Evolutionary conservation across 2,329 filamentous ascomycete species (phyloP).

Genomic region (Trichophyton schoenleinii): DNA sequence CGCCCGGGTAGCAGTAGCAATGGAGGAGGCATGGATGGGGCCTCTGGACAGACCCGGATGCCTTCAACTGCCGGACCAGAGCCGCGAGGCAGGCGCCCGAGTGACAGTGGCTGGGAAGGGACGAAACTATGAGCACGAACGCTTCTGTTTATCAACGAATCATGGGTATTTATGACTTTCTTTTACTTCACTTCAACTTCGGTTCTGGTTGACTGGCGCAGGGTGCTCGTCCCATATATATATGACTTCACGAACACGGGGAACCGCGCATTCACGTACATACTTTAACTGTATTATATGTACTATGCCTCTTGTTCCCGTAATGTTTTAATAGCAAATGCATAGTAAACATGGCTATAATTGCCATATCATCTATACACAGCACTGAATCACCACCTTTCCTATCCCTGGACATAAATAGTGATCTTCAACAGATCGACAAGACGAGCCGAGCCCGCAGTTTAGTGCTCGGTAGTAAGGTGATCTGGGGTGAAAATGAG

Average conservation of each 20-base stretch:
- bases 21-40: slow-evolving; percentile 6
- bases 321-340: background rate
- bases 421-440: background rate
- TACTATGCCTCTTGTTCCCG: background rate
- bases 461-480: background rate
- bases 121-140: slow-evolving; percentile 22
- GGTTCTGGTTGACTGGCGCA: background rate
- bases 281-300: background rate
- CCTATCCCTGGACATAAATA: background rate
- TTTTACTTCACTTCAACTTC: background rate
- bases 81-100: slow-evolving; percentile 23
- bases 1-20: slow-evolving; percentile 11
- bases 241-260: background rate
- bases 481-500: background rate
- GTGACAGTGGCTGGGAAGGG: slow-evolving; percentile 31
- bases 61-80: background rate
- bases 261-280: background rate
- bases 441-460: background rate
- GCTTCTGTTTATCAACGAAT: background rate
- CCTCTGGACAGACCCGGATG: slow-evolving; percentile 17
- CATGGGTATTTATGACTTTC: background rate
- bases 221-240: background rate
- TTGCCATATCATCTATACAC: background rate
- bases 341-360: background rate
- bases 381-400: no score